Percentiles rank a stretch among this genome's conserved stretches.
Conservation (phyloP, 2,329 filamentous ascomycete species). For the Penicillium sp. region DNA sequence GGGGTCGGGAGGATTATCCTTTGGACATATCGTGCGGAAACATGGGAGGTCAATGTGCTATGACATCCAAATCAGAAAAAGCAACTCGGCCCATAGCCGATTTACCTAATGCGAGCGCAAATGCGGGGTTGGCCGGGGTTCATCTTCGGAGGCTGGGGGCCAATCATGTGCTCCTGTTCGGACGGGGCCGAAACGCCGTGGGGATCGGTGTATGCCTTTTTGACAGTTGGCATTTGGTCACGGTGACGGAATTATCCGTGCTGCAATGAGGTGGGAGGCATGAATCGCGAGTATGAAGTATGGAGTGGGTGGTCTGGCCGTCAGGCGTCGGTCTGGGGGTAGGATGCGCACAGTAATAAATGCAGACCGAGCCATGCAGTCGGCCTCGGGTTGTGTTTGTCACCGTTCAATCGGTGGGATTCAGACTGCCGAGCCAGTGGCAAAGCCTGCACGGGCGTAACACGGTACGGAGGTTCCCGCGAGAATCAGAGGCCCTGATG, state of each 20-base stretch:
- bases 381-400: constrained; percentile 11
- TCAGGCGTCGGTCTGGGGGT: no score
- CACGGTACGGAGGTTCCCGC: constrained; percentile 1
- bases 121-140: constrained; percentile 29
- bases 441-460: not conserved
- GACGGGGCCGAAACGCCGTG: constrained; percentile 19
- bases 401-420: not conserved
- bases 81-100: constrained; percentile 8
- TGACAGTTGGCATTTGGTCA: not conserved
- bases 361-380: not conserved
- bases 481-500: constrained; percentile 7
- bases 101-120: constrained; percentile 23
- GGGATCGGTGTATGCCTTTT: constrained; percentile 22
- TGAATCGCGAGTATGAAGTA: no score
- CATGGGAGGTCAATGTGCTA: not conserved
- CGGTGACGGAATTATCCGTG: no score
- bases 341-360: no score
- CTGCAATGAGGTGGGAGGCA: no score
- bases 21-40: no score
- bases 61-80: not conserved
- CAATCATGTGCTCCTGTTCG: constrained; percentile 21
- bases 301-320: no score
- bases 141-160: constrained; percentile 19
- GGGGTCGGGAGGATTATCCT: not conserved
- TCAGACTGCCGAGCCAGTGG: not conserved